Evolutionary conservation across 352 stramenopile genomes (phyloP), one percentile per base, ranked within the genome.

Genomic region (Albugo candida): DNA sequence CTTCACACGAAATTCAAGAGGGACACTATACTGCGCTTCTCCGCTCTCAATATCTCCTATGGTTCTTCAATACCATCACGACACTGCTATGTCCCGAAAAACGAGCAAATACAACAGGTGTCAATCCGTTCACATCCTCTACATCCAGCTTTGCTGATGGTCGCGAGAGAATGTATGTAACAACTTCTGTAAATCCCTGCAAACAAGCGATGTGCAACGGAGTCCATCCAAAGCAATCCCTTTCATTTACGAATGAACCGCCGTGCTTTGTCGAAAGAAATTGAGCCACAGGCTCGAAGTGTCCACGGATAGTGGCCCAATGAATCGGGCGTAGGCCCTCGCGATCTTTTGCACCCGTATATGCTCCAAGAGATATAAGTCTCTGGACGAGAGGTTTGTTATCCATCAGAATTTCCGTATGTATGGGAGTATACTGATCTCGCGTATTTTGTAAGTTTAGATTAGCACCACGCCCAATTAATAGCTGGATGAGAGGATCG

Each of bases 341-440:
- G 0, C 53, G 59, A 13, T 86, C 73, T 5, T 59, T 50, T 11
- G 83, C 46, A 12, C 83, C 64, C 11, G 71, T 59, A 38, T 82
- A 57, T 0, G 70, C 72, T 43, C 17, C 38, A 8, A 43, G 38
- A 19, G 38, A 19, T 3, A 24, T 43, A 10, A 43, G 54, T 31
- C 68, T 56, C 34, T 31, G 24, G 24, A 75, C 75, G 2, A 88
- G 45, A 17, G 71, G 65, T 51, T 87, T 87, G 56, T 87, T 87
- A 40, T 70, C 75, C 75, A 87, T 88, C 48, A 88, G 72, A 51
- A 83, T 76, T 1, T 65, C 65, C 38, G 64, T 83, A 49, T 80
- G 76, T 17, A 88, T 59, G 35, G 75, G 68, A n/a, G 70, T 72
- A 36, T 65, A 61, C 10, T 74, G 53, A 21, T 67, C 74, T 1